These are phyloP conservation scores for Dactylellina haptotyla DNA, from an alignment of 2,329 filamentous ascomycete species.

Conservation along the genomic window DNA sequence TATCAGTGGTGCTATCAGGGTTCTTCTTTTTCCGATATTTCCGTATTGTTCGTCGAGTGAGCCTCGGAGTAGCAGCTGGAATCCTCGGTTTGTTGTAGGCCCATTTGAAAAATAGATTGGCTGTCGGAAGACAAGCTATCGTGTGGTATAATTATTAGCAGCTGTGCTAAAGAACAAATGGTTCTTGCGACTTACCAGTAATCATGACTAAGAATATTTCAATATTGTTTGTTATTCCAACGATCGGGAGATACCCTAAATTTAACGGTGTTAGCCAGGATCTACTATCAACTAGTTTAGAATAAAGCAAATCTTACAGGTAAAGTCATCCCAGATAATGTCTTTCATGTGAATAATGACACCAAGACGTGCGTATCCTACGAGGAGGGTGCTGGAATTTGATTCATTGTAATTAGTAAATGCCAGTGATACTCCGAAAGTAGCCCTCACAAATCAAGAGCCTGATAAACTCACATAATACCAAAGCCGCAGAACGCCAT, in stretches of 20 bases:
- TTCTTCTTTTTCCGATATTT: conserved; percentile 31
- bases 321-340: conserved; percentile 32
- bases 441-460: not conserved
- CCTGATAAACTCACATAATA: conserved; percentile 25
- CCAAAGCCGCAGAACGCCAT: conserved; percentile 31
- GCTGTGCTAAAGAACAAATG: not conserved
- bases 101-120: conserved; percentile 53
- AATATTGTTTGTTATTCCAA: conserved; percentile 36
- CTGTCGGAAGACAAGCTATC: conserved; percentile 47
- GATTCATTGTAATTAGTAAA: not conserved
- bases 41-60: conserved; percentile 17
- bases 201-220: conserved; percentile 47
- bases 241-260: conserved; percentile 32
- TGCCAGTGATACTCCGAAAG: not conserved
- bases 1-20: conserved; percentile 28
- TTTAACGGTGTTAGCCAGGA: not conserved
- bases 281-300: not conserved
- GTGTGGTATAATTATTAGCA: not conserved
- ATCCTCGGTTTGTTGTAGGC: conserved; percentile 45
- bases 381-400: conserved; percentile 30
- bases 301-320: conserved; percentile 24
- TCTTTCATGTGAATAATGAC: conserved; percentile 20
- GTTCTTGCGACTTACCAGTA: conserved; percentile 25
- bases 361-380: conserved; percentile 32
- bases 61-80: conserved; percentile 3